Evolutionary conservation across 768 basidiomycete species (phyloP), one percentile per base, ranked within the genome.

Genomic region (Tricholoma flavovirens): DNA sequence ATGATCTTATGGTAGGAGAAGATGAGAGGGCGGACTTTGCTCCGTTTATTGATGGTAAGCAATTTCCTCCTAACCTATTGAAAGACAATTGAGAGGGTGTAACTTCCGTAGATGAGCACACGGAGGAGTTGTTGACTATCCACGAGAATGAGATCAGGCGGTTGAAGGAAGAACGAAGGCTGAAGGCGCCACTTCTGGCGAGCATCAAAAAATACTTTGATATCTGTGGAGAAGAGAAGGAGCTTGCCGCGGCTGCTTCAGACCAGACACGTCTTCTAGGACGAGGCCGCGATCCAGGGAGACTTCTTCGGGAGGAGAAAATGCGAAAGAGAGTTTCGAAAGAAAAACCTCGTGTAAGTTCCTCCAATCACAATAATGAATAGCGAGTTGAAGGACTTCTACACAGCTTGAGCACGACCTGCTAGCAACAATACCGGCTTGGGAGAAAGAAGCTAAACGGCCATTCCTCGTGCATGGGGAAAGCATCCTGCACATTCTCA

Each of bases 251-350:
- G 2, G 81, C 87, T 3, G 89, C 90, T 2, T 78, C 82, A 32
- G 93, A 96, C 64, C 91, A 93, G 64, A 83, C 81, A 14, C 82
- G 93, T 36, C 75, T 96, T 7, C 80, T 90, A 4, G 91, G 91
- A 14, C 80, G 90, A 64, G 91, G 90, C 24, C 78, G 92, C 55
- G 89, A 93, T 74, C 88, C 93, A 5, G 93, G 93, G 5, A 77
- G 92, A 17, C 71, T 99, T 33, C 72, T 98, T 52, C 81, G 92
- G 57, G 96, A 99, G 71, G 96, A 98, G 75, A 97, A 97, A 79
- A 93, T 96, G 87, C 80, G 96, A 53, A 98, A 98, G 69, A 79
- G 95, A 26, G 93, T 99, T 12, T 79, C 79, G 55, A 90, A 91
- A 67, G 88, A 96, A 73, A 98, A 97, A 66, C 96, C 96, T 24